phyloP scores from a whole-genome alignment of 495 filamentous ascomycete genomes.

The Rhypophila decipiens region DNA sequence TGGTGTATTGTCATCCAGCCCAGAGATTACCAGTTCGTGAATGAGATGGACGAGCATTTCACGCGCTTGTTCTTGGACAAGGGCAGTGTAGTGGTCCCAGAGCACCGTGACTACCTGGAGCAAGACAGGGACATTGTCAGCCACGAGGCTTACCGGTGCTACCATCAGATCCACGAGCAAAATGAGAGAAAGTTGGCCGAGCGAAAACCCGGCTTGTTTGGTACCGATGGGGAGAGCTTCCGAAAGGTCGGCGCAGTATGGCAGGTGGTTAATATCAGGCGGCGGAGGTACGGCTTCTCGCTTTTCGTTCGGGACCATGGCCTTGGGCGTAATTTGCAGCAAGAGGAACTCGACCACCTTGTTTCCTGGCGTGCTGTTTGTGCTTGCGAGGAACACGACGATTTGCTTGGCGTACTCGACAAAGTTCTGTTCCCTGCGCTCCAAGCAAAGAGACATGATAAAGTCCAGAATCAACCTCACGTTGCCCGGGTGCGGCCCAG shows the following conservation, averaged over 20 bases:
- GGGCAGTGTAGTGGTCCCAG: slow-evolving; percentile 93
- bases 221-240: slow-evolving; percentile 77
- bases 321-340: slow-evolving; percentile 79
- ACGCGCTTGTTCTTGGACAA: slow-evolving; percentile 92
- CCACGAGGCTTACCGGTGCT: slow-evolving; percentile 69
- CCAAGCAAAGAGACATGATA: slow-evolving; percentile 86
- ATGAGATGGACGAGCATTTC: slow-evolving; percentile 98
- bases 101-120: slow-evolving; percentile 88
- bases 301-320: slow-evolving; percentile 81
- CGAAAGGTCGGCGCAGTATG: slow-evolving; percentile 82
- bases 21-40: slow-evolving; percentile 90
- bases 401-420: slow-evolving; percentile 97
- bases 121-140: slow-evolving; percentile 74
- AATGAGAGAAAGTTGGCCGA: slow-evolving; percentile 89
- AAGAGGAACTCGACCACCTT: slow-evolving; percentile 93
- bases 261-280: slow-evolving; percentile 65
- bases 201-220: slow-evolving; percentile 83
- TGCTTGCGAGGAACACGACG: slow-evolving; percentile 89
- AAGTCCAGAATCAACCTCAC: slow-evolving; percentile 92
- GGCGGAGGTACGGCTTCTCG: slow-evolving; percentile 65
- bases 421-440: slow-evolving; percentile 92
- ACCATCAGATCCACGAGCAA: slow-evolving; percentile 95
- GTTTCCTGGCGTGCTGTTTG: slow-evolving; percentile 66
- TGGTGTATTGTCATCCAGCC: slow-evolving; percentile 67
- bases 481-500: slow-evolving; percentile 89